phyloP scores from a whole-genome alignment of 2,329 filamentous ascomycete genomes.

The Chaetomiaceae sp. region DNA sequence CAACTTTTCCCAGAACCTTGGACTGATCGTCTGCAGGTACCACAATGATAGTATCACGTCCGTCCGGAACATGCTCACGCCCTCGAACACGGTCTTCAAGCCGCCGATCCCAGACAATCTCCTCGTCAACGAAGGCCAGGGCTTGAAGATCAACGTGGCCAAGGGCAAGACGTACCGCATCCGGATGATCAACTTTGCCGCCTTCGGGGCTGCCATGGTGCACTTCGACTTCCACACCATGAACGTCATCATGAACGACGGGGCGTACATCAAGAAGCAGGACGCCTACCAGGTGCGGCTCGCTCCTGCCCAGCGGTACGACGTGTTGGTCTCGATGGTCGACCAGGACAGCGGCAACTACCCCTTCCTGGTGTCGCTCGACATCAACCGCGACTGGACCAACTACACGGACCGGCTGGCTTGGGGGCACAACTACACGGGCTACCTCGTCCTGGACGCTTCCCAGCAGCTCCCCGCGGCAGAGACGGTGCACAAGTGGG shows the following conservation, averaged over 20 bases:
- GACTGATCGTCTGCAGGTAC: conserved; percentile 33
- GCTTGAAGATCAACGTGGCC: conserved; percentile 35
- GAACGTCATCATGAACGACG: conserved; percentile 43
- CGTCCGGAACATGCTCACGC: conserved; percentile 37
- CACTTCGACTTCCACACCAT: conserved; percentile 43
- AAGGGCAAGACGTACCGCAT: conserved; percentile 44
- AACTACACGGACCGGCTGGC: conserved; percentile 21
- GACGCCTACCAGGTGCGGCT: conserved; percentile 38
- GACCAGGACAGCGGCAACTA: conserved; percentile 37
- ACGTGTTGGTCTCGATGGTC: conserved; percentile 36
- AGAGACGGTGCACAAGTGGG: conserved; percentile 34
- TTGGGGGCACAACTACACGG: conserved; percentile 41
- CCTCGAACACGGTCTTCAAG: conserved; percentile 36
- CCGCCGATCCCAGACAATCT: conserved; percentile 41
- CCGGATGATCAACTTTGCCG: conserved; percentile 44
- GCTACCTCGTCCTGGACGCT: conserved; percentile 39
- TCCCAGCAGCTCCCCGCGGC: conserved; percentile 26
- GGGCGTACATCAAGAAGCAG: conserved; percentile 36
- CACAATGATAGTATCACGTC: conserved; percentile 37
- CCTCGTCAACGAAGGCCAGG: conserved; percentile 41
- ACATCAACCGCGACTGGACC: conserved; percentile 41
- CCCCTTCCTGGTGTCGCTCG: conserved; percentile 41
- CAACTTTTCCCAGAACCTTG: not conserved
- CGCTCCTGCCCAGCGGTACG: conserved; percentile 43
- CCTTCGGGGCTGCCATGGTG: conserved; percentile 41